Percentiles rank a stretch among this genome's conserved stretches.
Evolutionary conservation across 306 rosid species (phyloP).

Genomic region (Quercus bicolor): DNA sequence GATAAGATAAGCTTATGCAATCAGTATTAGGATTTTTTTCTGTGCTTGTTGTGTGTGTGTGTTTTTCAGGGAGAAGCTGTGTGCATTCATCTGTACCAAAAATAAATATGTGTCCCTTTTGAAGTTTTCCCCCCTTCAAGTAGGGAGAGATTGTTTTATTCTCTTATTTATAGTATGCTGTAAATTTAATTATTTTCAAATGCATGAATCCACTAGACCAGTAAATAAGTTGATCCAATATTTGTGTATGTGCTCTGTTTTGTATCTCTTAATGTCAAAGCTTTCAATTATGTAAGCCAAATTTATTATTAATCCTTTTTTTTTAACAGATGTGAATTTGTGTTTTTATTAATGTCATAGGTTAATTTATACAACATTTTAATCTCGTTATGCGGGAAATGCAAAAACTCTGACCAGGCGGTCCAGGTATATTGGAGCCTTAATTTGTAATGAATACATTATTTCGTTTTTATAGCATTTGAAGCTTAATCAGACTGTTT

Average conservation of each 20-base stretch:
- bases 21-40: neutral
- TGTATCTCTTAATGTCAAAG: neutral
- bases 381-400: slow-evolving; percentile 82
- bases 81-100: neutral
- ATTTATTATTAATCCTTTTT: neutral
- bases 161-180: neutral
- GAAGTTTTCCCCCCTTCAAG: neutral
- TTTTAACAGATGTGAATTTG: neutral
- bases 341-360: slow-evolving; percentile 34
- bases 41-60: neutral
- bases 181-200: neutral
- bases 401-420: slow-evolving; percentile 75
- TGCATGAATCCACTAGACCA: neutral
- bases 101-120: neutral
- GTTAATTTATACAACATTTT: slow-evolving; percentile 70
- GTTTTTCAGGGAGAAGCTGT: slow-evolving; percentile 4
- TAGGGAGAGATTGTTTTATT: slow-evolving; percentile 13
- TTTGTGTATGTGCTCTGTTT: neutral
- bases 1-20: neutral
- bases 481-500: slow-evolving; percentile 5
- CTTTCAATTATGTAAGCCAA: neutral
- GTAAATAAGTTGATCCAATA: neutral
- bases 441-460: neutral
- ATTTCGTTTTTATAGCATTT: neutral
- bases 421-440: slow-evolving; percentile 49